phyloP scores from a whole-genome alignment of 306 rosid genomes.

The Sicyos baderoa region DNA sequence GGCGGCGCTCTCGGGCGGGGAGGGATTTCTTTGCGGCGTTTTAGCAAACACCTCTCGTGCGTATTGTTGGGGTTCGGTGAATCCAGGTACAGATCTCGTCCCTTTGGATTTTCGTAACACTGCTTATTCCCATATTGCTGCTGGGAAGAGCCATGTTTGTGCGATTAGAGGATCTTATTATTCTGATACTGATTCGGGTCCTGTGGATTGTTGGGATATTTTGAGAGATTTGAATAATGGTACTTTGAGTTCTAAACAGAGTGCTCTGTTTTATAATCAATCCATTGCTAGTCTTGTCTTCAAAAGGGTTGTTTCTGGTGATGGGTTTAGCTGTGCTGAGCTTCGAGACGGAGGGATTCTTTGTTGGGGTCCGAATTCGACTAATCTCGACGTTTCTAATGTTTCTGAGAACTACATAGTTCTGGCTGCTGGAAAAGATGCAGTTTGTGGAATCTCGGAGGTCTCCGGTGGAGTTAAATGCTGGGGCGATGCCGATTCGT shows the following conservation, averaged over 20 bases:
- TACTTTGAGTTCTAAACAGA: conserved; percentile 35
- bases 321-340: conserved; percentile 67
- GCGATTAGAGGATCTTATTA: conserved; percentile 73
- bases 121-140: conserved; percentile 62
- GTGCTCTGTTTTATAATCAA: conserved; percentile 37
- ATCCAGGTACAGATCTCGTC: conserved; percentile 48
- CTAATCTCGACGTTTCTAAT: no score
- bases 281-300: conserved; percentile 33
- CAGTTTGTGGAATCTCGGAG: conserved; percentile 63
- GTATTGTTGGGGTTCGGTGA: conserved; percentile 50
- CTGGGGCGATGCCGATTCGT: conserved; percentile 55
- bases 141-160: conserved; percentile 69
- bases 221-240: conserved; percentile 25
- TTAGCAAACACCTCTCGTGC: conserved; percentile 64
- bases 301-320: conserved; percentile 59
- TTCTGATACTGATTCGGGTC: conserved; percentile 51
- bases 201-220: conserved; percentile 76
- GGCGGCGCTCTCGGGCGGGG: conserved; percentile 86
- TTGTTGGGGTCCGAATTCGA: no score
- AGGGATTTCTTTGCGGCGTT: conserved; percentile 73
- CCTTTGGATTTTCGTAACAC: conserved; percentile 42
- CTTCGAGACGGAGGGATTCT: conserved; percentile 19
- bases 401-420: conserved; percentile 34
- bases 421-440: conserved; percentile 47
- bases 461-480: conserved; percentile 45